Evolutionary conservation across 1,284 basidiomycete species (phyloP).

Genomic region (Ceratorhiza oryzae-sativae): DNA sequence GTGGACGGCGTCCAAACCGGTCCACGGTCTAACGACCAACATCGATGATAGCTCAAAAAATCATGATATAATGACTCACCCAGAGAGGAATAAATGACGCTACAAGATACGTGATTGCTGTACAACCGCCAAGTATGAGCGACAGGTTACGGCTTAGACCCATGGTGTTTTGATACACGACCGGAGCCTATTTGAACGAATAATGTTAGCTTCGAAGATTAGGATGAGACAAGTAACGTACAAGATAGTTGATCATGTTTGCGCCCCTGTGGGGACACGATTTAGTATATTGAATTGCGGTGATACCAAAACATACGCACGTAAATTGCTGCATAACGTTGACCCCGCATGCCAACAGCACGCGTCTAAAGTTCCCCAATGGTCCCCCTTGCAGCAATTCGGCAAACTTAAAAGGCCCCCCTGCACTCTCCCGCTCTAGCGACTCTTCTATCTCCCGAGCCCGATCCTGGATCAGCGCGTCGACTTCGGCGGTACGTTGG

Average conservation of each 20-base stretch:
- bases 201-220: background rate
- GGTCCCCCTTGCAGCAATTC: conserved; percentile 55
- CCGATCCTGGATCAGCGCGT: conserved; percentile 29
- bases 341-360: conserved; percentile 53
- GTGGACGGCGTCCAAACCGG: conserved; percentile 52
- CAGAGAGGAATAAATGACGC: conserved; percentile 58
- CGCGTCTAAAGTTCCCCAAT: conserved; percentile 55
- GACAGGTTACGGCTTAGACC: conserved; percentile 55
- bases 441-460: conserved; percentile 53
- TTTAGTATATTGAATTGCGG: background rate
- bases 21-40: conserved; percentile 57
- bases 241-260: conserved; percentile 50
- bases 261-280: conserved; percentile 40
- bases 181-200: conserved; percentile 54
- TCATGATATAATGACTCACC: too few species aligned
- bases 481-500: conserved; percentile 25
- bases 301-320: conserved; percentile 43
- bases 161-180: conserved; percentile 58
- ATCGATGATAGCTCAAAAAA: too few species aligned
- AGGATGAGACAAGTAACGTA: background rate
- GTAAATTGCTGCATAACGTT: conserved; percentile 58
- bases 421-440: conserved; percentile 54
- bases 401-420: conserved; percentile 53
- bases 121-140: conserved; percentile 55
- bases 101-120: conserved; percentile 55